Evolutionary conservation across 1,284 basidiomycete species (phyloP), one percentile per base, ranked within the genome.

Genomic region (Ustilago tritici): DNA sequence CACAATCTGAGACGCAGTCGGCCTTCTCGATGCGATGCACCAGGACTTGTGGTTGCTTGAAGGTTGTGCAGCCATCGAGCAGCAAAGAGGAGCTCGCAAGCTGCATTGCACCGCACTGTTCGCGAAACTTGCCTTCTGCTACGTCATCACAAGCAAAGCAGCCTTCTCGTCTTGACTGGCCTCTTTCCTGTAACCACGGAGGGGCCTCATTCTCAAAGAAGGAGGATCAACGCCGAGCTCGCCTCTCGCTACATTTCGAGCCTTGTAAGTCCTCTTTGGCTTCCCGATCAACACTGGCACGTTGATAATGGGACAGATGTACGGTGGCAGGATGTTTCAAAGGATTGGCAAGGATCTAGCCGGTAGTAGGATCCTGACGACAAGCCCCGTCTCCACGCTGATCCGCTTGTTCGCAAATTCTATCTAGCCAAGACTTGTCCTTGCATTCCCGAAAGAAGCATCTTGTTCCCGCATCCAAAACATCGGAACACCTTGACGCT

Each of bases 341-440:
- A 46, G 17, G 3, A 46, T 17, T 7, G 17, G n/a, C n/a, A 8
- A 46, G 7, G 23, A 15, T 19, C 17, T 10, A 46, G 43, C n/a
- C 43, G 43, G 8, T 46, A 19, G 43, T n/a, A 5, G n/a, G 12
- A 14, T 31, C 10, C 49, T 23, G 53, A 54, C 36, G 35, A 32
- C 53, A 54, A 54, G 53, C 53, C 32, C 53, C 34, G 53, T 36
- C n/a, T 19, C 53, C 53, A 35, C n/a, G 53, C 53, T 54, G 32
- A 36, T 54, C 53, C 35, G 53, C 36, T 54, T 17, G 11, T 34
- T 32, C 23, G 31, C 52, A 53, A 12, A n/a, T 53, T 15, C 19
- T 40, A 40, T 8, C 38, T 28, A 36, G 53, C 53, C 53, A 54
- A 54, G 53, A 35, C 32, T 38, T 36, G 32, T 9, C 15, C 3